phyloP scores from a whole-genome alignment of 2,329 filamentous ascomycete species.

The Nemania diffusa region DNA sequence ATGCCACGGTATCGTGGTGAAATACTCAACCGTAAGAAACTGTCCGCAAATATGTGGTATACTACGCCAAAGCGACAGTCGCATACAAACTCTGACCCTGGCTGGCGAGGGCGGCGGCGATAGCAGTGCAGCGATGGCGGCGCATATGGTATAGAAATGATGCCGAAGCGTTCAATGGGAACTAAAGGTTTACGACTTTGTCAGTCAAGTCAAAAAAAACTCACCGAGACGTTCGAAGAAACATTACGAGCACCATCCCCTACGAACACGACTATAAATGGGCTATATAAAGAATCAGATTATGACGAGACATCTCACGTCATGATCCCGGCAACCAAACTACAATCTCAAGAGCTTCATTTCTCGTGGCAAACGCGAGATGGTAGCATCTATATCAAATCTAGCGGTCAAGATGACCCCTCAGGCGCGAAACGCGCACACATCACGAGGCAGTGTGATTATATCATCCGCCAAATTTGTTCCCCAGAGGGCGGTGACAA shows the following conservation, averaged over 20 bases:
- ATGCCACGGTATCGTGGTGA: not conserved
- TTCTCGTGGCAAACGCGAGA: not conserved
- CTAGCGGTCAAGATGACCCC: not conserved
- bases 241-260: not conserved
- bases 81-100: not conserved
- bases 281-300: not conserved
- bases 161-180: not conserved
- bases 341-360: not conserved
- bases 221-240: not conserved
- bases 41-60: not conserved
- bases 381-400: not conserved
- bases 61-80: not conserved
- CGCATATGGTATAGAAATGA: too few species aligned
- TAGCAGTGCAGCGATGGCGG: not conserved
- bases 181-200: not conserved
- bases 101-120: not conserved
- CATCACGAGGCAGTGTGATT: not conserved
- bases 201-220: not conserved
- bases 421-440: not conserved
- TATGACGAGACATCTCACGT: not conserved
- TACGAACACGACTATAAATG: not conserved
- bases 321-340: not conserved
- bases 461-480: conserved; percentile 2
- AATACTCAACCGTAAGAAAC: not conserved
- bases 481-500: not conserved